Conservation (phyloP, 2,329 filamentous ascomycete species). For the Penicillium sp. region DNA sequence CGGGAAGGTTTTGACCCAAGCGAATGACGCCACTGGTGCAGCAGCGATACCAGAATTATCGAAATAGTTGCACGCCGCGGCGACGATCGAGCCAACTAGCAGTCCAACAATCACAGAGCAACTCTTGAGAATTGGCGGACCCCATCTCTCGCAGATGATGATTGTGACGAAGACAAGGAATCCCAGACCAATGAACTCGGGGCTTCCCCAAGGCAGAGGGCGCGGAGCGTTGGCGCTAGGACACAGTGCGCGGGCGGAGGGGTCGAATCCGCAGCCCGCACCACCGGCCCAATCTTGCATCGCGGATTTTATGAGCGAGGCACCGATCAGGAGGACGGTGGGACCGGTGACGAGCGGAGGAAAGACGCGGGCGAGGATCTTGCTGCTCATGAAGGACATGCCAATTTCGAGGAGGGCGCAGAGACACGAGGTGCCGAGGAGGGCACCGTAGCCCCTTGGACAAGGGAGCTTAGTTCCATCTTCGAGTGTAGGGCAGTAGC, state of each 20-base stretch:
- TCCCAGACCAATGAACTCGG: slow-evolving; percentile 63
- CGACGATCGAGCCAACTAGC: slow-evolving; percentile 64
- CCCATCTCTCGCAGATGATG: slow-evolving; percentile 65
- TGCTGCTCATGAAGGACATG: slow-evolving; percentile 62
- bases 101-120: slow-evolving; percentile 63
- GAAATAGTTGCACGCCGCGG: slow-evolving; percentile 64
- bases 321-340: slow-evolving; percentile 64
- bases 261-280: slow-evolving; percentile 44
- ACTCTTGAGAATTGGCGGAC: slow-evolving; percentile 66
- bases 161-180: slow-evolving; percentile 66
- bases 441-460: slow-evolving; percentile 63
- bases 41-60: slow-evolving; percentile 55
- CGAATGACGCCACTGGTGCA: slow-evolving; percentile 62
- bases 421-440: slow-evolving; percentile 55
- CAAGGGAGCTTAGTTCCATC: slow-evolving; percentile 59
- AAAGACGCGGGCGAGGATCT: slow-evolving; percentile 59
- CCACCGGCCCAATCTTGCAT: slow-evolving; percentile 69
- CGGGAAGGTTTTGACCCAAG: slow-evolving; percentile 68
- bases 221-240: slow-evolving; percentile 57
- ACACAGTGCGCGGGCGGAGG: slow-evolving; percentile 55
- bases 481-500: slow-evolving; percentile 57
- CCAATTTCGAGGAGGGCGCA: slow-evolving; percentile 56
- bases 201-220: slow-evolving; percentile 59
- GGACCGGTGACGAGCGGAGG: slow-evolving; percentile 66
- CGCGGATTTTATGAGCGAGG: slow-evolving; percentile 59